Percentiles rank a stretch among this genome's conserved stretches.
These are phyloP conservation scores for Ampelocalamus luodianensis DNA, from an alignment of 176 grass and related monocot genomes.

Conservation along the genomic window DNA sequence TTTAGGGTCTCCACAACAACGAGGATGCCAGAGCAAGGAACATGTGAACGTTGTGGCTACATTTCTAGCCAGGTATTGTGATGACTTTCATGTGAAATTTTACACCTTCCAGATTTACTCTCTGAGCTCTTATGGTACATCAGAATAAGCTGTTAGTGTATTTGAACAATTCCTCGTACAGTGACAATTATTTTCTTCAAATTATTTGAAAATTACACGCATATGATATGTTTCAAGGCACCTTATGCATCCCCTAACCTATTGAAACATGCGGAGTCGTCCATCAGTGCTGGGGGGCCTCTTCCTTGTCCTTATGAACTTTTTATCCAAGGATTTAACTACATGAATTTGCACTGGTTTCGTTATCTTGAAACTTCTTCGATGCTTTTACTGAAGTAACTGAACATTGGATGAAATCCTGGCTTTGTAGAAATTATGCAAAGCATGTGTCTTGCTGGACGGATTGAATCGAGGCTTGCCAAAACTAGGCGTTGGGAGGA, in stretches of 20 bases:
- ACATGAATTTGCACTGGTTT: conserved; percentile 4
- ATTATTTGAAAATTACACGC: neutral
- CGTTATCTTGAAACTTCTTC: neutral
- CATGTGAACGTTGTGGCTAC: conserved; percentile 63
- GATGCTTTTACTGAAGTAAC: neutral
- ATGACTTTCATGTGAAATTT: neutral
- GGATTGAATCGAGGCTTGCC: conserved; percentile 86
- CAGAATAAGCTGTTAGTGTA: conserved; percentile 43
- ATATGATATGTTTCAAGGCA: neutral
- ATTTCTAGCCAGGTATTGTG: conserved; percentile 85
- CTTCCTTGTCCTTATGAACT: neutral
- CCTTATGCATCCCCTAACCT: neutral
- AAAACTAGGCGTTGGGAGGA: conserved; percentile 84
- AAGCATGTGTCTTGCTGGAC: conserved; percentile 82
- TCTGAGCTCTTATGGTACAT: neutral
- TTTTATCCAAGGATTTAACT: neutral
- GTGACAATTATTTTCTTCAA: conserved; percentile 1
- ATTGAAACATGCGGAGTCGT: neutral
- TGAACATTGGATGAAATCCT: conserved; percentile 24
- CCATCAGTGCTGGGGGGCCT: neutral
- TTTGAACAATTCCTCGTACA: neutral
- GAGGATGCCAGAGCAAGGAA: conserved; percentile 91
- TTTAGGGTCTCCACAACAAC: conserved; percentile 89
- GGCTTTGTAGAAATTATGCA: conserved; percentile 74
- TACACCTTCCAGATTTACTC: neutral